These are phyloP conservation scores for Macadamia integrifolia DNA, from an alignment of 164 flowering plant species.

Conservation along the genomic window DNA sequence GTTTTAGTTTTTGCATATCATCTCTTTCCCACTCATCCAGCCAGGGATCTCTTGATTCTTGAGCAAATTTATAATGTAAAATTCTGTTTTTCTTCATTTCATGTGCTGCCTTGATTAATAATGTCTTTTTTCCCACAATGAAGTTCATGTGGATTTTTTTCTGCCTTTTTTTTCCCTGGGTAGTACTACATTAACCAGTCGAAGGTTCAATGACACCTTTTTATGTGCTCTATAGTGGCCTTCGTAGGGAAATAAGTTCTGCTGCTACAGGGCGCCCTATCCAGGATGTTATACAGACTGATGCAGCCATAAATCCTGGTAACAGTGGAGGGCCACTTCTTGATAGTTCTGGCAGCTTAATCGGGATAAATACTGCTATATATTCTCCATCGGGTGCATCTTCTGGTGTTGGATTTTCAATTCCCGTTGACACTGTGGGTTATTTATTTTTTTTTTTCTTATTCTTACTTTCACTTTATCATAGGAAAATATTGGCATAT, in stretches of 20 bases:
- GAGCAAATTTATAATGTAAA: neutral
- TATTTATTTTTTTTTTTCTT: constrained; percentile 3
- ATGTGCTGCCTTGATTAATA: neutral
- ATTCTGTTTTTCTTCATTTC: neutral
- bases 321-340: constrained; percentile 99
- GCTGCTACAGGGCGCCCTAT: constrained; percentile 98
- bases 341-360: constrained; percentile 89
- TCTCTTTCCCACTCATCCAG: no score
- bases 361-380: constrained; percentile 94
- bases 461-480: neutral
- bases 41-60: neutral
- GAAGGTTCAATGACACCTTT: neutral
- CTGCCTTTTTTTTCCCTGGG: no score
- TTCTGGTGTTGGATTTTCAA: constrained; percentile 96
- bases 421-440: constrained; percentile 93
- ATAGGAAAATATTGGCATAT: no score
- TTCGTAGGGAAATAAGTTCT: constrained; percentile 89
- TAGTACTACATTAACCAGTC: no score
- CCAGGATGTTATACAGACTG: constrained; percentile 96
- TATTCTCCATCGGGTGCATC: constrained; percentile 98
- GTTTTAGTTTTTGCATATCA: neutral
- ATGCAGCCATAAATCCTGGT: constrained; percentile 98
- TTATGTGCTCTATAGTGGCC: constrained; percentile 55
- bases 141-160: no score
- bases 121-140: neutral